These are phyloP conservation scores for Phellopilus nigrolimitatus DNA, from an alignment of 1,284 basidiomycete species.

Conservation along the genomic window DNA sequence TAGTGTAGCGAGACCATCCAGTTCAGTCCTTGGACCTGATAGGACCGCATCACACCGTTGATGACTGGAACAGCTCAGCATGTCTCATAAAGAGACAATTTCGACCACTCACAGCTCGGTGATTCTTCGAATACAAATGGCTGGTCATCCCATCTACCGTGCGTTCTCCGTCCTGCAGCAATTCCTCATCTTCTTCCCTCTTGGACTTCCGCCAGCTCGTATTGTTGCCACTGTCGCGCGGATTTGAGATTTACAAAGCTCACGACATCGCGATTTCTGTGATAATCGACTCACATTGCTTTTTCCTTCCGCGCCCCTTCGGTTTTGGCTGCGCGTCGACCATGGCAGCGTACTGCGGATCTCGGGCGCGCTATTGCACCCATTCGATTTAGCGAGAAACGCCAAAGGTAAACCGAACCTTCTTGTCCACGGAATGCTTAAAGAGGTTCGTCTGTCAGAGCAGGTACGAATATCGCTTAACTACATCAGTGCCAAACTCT, in stretches of 20 bases:
- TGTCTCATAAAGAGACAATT: constrained; percentile 13
- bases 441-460: constrained; percentile 95
- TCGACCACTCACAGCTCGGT: constrained; percentile 68
- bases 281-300: constrained; percentile 57
- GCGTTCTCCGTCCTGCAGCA: constrained; percentile 82
- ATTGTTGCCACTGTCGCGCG: constrained; percentile 53
- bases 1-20: constrained; percentile 95
- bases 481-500: constrained; percentile 87
- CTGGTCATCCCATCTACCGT: constrained; percentile 77
- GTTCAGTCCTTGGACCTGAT: constrained; percentile 95
- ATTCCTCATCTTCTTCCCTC: constrained; percentile 96
- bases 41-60: constrained; percentile 86
- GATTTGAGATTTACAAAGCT: not conserved
- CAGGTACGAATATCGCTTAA: constrained; percentile 93
- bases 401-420: constrained; percentile 45
- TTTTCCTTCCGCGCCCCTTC: constrained; percentile 79
- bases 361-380: constrained; percentile 67
- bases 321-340: constrained; percentile 81
- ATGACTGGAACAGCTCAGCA: constrained; percentile 54
- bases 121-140: constrained; percentile 91
- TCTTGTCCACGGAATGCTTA: constrained; percentile 93
- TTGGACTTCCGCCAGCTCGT: constrained; percentile 91
- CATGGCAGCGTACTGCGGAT: constrained; percentile 90
- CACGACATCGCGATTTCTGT: too few relatives aligned
- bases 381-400: not conserved